phyloP scores from a whole-genome alignment of 768 basidiomycete species.

The Suillus subluteus region DNA sequence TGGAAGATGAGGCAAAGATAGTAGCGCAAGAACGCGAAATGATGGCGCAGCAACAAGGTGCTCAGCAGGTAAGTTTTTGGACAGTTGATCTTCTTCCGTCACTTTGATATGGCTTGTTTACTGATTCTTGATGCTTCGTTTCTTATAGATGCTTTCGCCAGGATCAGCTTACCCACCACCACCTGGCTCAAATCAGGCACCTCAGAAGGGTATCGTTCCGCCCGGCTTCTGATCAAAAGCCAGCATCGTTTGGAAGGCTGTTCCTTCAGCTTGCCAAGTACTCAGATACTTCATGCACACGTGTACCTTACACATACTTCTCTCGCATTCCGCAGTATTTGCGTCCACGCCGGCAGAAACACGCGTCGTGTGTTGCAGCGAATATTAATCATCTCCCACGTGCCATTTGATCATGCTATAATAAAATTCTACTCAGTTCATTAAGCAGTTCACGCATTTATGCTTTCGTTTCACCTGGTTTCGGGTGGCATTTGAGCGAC shows the following conservation, averaged over 20 bases:
- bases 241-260: slow-evolving; percentile 3
- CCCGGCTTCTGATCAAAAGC: slow-evolving; percentile 71
- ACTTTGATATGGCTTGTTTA: slow-evolving; percentile 12
- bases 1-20: slow-evolving; percentile 96
- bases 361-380: slow-evolving; percentile 15
- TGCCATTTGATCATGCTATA: slow-evolving; percentile 33
- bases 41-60: slow-evolving; percentile 90
- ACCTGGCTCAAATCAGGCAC: slow-evolving; percentile 41
- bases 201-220: slow-evolving; percentile 68
- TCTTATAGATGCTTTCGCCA: slow-evolving; percentile 71
- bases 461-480: slow-evolving; percentile 19
- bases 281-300: slow-evolving; percentile 15
- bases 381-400: slow-evolving; percentile 16
- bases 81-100: slow-evolving; percentile 9
- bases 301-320: slow-evolving; percentile 20
- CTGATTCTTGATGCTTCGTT: slow-evolving; percentile 16
- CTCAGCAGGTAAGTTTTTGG: slow-evolving; percentile 70
- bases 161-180: slow-evolving; percentile 55
- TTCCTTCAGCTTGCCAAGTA: slow-evolving; percentile 8
- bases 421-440: slow-evolving; percentile 26
- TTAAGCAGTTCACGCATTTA: slow-evolving; percentile 16
- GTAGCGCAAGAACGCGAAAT: slow-evolving; percentile 94
- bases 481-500: slow-evolving; percentile 32
- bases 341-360: slow-evolving; percentile 10
- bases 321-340: slow-evolving; percentile 21